Conservation (phyloP, 257 asterid genomes). For the Solanum bulbocastanum region DNA sequence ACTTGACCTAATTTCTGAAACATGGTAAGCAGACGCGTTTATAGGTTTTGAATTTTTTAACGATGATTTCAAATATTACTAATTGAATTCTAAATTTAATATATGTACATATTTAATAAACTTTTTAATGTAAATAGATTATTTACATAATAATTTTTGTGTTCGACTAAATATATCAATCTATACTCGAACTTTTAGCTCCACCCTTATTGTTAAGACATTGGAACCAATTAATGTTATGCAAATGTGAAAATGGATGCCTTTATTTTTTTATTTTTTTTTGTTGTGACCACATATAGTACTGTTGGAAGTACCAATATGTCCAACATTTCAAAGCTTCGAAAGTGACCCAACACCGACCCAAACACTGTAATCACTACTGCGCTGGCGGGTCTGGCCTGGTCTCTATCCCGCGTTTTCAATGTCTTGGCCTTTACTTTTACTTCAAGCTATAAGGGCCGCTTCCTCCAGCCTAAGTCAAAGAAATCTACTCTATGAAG, state of each 20-base stretch:
- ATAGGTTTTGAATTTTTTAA: no score
- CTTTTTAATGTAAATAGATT: no score
- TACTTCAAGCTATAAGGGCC: neutral
- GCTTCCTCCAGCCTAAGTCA: neutral
- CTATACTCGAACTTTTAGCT: neutral
- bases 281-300: neutral
- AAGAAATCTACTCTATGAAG: neutral
- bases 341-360: neutral
- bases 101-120: no score
- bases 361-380: neutral
- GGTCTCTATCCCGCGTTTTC: neutral
- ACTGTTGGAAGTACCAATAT: slow-evolving; percentile 3
- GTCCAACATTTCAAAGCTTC: neutral
- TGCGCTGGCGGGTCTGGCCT: neutral
- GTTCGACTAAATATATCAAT: no score
- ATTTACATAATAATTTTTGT: no score
- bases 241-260: neutral
- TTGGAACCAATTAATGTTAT: neutral
- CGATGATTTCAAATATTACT: no score
- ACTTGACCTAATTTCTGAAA: neutral
- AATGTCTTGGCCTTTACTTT: neutral
- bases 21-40: neutral
- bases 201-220: neutral
- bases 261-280: neutral
- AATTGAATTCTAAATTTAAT: no score